Base-by-base conservation (phyloP, 169 alveolate genomes). In the Fabrea salina region DNA sequence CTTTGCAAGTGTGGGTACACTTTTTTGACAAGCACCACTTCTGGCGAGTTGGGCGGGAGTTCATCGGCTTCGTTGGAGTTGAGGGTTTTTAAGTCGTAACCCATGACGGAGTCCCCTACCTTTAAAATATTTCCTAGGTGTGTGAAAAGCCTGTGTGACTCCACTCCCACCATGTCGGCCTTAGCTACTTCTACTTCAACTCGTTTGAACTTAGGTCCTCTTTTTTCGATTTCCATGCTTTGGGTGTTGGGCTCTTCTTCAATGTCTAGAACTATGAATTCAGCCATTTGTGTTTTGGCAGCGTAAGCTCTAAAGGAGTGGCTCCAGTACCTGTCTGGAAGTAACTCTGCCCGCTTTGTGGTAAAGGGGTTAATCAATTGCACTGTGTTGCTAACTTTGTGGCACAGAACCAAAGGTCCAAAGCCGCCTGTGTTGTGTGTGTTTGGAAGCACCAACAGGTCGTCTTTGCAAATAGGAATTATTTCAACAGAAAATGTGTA, bases 381-480 rank as follows among this genome's bases (percentile, higher is more conserved):
- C 22, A 96, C 85, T 22, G 83, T 85, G 8, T 90, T 92, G 35
- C 96, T 85, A 27, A 97, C 88, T 75, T 94, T 92, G 35, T 79
- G 76, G 54, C 97, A 94, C 19, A 96, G 80, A 40, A 93, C 80
- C 6, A 97, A 72, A 30, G 97, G 96, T 1, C 98, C 94, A 16
- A 93, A 85, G 4, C 99, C 99, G 13, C 99, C 99, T 19, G 95
- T 82, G 64, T 91, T 90, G 40, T 88, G 80, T 27, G 96, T 83
- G 58, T 86, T 89, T 51, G 98, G 98, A 19, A 98, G 79, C 56
- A 92, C 89, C 19, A 98, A 98, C 82, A 99, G 90, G 82, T 99
- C 99, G 86, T 97, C 99, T 80, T 95, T 95, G 84, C 99, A 97
- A 1, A 99, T 94, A 19, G 99, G 99, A 8, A 98, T 95, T 37